phyloP scores from a whole-genome alignment of 495 filamentous ascomycete species.

The Staphylotrichum longicolle region DNA sequence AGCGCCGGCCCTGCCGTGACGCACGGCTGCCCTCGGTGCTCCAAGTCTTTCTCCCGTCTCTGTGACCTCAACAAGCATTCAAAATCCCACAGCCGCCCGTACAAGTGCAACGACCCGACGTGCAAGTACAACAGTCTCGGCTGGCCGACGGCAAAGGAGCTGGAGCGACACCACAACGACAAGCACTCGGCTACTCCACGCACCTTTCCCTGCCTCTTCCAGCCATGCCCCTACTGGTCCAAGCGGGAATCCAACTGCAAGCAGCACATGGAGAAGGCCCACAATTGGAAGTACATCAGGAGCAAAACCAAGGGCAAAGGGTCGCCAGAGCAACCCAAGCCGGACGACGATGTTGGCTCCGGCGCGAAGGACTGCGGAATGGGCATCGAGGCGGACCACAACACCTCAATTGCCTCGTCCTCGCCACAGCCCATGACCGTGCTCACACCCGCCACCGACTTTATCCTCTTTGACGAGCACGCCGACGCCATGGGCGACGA shows the following conservation, averaged over 20 bases:
- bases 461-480: conserved; percentile 23
- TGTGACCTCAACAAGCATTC: conserved; percentile 94
- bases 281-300: conserved; percentile 81
- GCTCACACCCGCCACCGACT: conserved; percentile 21
- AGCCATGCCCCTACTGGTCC: conserved; percentile 83
- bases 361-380: background rate
- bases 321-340: conserved; percentile 7
- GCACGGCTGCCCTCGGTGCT: conserved; percentile 52
- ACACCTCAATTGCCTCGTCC: background rate
- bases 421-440: conserved; percentile 11
- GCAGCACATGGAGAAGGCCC: conserved; percentile 98
- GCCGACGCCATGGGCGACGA: conserved; percentile 26
- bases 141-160: conserved; percentile 96
- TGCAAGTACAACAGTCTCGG: conserved; percentile 85
- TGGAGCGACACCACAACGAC: conserved; percentile 90
- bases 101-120: conserved; percentile 71
- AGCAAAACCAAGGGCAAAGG: conserved; percentile 74
- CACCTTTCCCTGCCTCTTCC: conserved; percentile 71
- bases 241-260: conserved; percentile 98
- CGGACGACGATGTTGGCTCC: background rate
- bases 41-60: conserved; percentile 80
- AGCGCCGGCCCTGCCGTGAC: conserved; percentile 8
- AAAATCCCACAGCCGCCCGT: conserved; percentile 92
- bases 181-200: conserved; percentile 75
- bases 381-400: background rate